Conservation (phyloP, 2,329 filamentous ascomycete genomes). For the Colletotrichum liaoningense region DNA sequence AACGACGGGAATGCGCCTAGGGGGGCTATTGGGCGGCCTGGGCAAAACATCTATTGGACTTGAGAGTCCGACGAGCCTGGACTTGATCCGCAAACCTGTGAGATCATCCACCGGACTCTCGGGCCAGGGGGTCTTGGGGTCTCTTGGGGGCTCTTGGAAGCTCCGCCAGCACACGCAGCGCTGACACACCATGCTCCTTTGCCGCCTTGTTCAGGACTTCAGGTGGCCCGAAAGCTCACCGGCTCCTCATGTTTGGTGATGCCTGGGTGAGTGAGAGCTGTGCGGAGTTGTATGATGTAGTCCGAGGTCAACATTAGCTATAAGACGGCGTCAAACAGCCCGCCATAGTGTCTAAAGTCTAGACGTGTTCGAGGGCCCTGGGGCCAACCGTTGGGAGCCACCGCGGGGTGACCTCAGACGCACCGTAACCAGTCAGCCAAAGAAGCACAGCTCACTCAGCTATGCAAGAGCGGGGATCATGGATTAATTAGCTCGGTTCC, state of each 20-base stretch:
- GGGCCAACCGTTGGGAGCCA: background rate
- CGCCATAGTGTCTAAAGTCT: background rate
- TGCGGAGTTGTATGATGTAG: background rate
- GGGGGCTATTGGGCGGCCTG: slow-evolving; percentile 13
- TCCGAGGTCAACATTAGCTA: slow-evolving; percentile 15
- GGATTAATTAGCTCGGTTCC: background rate
- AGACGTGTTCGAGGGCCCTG: background rate
- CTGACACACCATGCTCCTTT: background rate
- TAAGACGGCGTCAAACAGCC: background rate
- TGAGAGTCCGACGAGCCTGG: slow-evolving; percentile 27
- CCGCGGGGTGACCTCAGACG: background rate
- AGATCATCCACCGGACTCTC: slow-evolving; percentile 19
- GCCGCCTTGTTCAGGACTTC: background rate
- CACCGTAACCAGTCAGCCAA: too few relatives aligned
- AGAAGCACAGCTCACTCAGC: too few relatives aligned
- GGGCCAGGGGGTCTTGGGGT: slow-evolving; percentile 13
- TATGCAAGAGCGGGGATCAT: background rate
- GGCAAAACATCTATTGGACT: slow-evolving; percentile 28
- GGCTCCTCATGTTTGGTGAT: background rate
- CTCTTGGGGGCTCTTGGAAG: background rate
- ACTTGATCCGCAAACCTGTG: slow-evolving; percentile 14
- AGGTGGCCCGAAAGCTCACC: background rate
- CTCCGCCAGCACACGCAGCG: background rate
- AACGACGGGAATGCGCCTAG: slow-evolving; percentile 20
- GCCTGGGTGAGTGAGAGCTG: background rate